These are phyloP conservation scores for Neostapfia colusana DNA, from an alignment of 176 grass and related monocot species.

Conservation along the genomic window DNA sequence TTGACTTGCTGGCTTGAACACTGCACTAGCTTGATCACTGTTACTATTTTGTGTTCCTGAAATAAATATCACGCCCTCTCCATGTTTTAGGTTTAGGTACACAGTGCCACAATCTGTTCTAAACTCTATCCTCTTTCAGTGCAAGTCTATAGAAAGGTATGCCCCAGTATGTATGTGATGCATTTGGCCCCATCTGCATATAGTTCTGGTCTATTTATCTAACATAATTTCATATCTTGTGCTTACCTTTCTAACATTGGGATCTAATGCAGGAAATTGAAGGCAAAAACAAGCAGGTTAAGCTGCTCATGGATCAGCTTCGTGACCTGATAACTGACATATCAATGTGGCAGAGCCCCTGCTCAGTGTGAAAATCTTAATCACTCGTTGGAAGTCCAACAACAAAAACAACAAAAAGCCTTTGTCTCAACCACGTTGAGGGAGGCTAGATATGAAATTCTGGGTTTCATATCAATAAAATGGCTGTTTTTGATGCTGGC, in stretches of 20 bases:
- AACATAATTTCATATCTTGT: neutral
- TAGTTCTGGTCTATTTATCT: neutral
- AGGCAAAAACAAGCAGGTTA: constrained; percentile 77
- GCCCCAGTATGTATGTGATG: neutral
- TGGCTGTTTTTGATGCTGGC: too few species aligned
- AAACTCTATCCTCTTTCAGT: neutral
- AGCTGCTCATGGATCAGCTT: constrained; percentile 82
- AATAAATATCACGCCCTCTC: neutral
- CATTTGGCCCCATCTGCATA: constrained; percentile 6
- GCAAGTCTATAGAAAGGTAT: neutral
- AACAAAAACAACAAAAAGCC: too few species aligned
- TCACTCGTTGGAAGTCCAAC: neutral
- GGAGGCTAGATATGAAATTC: too few species aligned
- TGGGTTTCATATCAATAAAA: too few species aligned
- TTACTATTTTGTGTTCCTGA: too few species aligned
- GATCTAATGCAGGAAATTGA: constrained; percentile 79
- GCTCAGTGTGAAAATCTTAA: constrained; percentile 44
- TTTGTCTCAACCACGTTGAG: too few species aligned
- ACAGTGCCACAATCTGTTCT: neutral
- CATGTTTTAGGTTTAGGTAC: neutral
- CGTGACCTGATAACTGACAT: constrained; percentile 75
- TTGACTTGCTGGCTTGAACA: neutral
- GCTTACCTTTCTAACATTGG: constrained; percentile 21
- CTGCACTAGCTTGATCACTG: neutral
- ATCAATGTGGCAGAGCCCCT: constrained; percentile 96